phyloP scores from a whole-genome alignment of 106 monocot species.

The Allium sativum region DNA sequence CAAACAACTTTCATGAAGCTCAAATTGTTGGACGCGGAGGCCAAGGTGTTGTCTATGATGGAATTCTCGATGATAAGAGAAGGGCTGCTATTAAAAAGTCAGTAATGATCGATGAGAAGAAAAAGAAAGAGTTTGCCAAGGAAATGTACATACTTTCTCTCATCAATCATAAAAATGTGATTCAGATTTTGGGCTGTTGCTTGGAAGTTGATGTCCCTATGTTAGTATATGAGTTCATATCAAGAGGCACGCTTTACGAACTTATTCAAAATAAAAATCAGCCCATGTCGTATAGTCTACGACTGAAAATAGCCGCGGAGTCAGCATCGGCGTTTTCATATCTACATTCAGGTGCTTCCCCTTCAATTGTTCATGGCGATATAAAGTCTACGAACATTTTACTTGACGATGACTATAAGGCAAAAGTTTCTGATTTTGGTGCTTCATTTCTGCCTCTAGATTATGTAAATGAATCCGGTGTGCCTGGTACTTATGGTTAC shows the following conservation, averaged over 20 bases:
- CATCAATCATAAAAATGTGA: constrained; percentile 32
- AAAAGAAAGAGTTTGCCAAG: constrained; percentile 39
- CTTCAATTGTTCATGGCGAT: constrained; percentile 38
- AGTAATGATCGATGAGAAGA: constrained; percentile 17
- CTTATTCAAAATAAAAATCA: constrained; percentile 4
- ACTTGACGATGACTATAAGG: constrained; percentile 4
- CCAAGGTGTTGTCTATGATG: constrained; percentile 33
- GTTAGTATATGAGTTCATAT: constrained; percentile 42
- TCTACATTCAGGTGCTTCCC: constrained; percentile 25
- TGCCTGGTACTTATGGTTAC: constrained; percentile 1
- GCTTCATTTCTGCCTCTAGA: constrained; percentile 13
- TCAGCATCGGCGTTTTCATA: constrained; percentile 36
- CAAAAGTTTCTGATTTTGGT: constrained; percentile 43
- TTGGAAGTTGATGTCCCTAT: constrained; percentile 34
- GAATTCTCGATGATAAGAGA: constrained; percentile 4
- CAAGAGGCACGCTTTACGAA: constrained; percentile 20
- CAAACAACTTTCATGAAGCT: constrained; percentile 16
- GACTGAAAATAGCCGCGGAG: constrained; percentile 25
- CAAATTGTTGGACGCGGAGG: constrained; percentile 29
- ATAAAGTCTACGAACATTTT: constrained; percentile 40
- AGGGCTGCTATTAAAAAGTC: constrained; percentile 37
- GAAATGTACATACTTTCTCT: constrained; percentile 40
- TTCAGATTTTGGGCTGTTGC: constrained; percentile 37
- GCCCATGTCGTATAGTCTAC: constrained; percentile 5
- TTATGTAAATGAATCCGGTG: neutral